Evolutionary conservation across 1,284 basidiomycete species (phyloP), one percentile per base, ranked within the genome.

Genomic region (Phylloporus sp.): DNA sequence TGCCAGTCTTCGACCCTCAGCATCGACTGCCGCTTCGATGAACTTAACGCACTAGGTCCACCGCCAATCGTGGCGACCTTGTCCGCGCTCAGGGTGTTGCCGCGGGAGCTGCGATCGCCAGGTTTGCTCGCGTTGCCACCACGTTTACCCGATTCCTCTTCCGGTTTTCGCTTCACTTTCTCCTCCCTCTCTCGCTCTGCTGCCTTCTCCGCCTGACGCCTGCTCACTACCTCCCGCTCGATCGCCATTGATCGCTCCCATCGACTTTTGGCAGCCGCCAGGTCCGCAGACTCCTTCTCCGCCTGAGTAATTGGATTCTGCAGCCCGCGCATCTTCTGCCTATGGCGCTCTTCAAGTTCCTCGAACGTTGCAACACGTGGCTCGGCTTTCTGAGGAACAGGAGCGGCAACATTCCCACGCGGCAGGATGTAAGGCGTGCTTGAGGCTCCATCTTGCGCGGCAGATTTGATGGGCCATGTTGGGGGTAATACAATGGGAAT

Each of bases 1-100:
- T 91, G 88, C 91, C 92, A 93, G 70, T 92, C 91, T 73, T 92
- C 90, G 40, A 93, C 92, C 74, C 92, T 92, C 80, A 92, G 76
- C 72, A 82, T 86, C 51, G 91, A 92, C 74, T 88, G 73, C 54
- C 89, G 84, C 71, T 84, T 87, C 56, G 88, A 86, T 32, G 87
- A 81, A 49, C 74, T 66, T n/a, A 72, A 29, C 8, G 50, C 60
- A 24, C 67, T 66, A 11, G 68, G 61, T n/a, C 72, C 76, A 42
- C 80, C 77, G 24, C 78, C 74, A 39, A 82, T 74, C 28, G 74
- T 74, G 56, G 81, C 84, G 24, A 92, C 79, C 72, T 82, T 82
- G 70, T 88, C 86, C 17, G 84, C 86, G 70, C 87, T 91, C 74
- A 86, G 71, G 50, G 82, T 82, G 24, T 81, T 80, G 59, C 84